Evolutionary conservation across 139 green algal species (phyloP), one percentile per base, ranked within the genome.

Genomic region (Ostreobium quekettii): DNA sequence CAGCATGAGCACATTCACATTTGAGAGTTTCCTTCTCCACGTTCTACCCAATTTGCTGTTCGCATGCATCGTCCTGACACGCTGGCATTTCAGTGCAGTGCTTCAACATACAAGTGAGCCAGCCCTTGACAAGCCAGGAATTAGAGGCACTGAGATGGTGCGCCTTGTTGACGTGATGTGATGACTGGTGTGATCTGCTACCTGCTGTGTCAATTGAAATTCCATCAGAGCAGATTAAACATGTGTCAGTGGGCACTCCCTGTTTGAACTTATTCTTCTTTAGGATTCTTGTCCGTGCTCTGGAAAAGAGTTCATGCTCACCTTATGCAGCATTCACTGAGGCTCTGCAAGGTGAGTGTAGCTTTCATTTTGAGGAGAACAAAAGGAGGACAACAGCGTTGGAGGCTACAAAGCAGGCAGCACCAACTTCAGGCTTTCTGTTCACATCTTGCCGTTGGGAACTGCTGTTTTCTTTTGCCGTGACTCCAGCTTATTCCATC

Each of bases 31-130:
- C 11, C 38, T 53, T 68, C 26, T 24, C 1, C 26, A 11, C 11
- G 46, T 36, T n/a, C 15, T 79, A n/a, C n/a, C n/a, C n/a, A n/a
- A n/a, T n/a, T n/a, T n/a, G n/a, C n/a, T n/a, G n/a, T n/a, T n/a
- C n/a, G n/a, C n/a, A n/a, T n/a, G n/a, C n/a, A n/a, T n/a, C n/a
- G n/a, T n/a, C n/a, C n/a, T n/a, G n/a, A n/a, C n/a, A n/a, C n/a
- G n/a, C n/a, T n/a, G n/a, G n/a, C n/a, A n/a, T n/a, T n/a, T n/a
- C n/a, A n/a, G n/a, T n/a, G 81, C 80, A 94, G 78, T 95, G 87
- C 83, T 99, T 85, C 86, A 99, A 99, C 70, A 66, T 99, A 15
- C 85, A 82, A 0, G 36, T 92, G 4, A 78, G 64, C 3, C 61
- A 48, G 8, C 74, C 82, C 0, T 82, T 99, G 36, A 84, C 74